Conservation (phyloP, 1,284 basidiomycete genomes). For the Malassezia globosa region DNA sequence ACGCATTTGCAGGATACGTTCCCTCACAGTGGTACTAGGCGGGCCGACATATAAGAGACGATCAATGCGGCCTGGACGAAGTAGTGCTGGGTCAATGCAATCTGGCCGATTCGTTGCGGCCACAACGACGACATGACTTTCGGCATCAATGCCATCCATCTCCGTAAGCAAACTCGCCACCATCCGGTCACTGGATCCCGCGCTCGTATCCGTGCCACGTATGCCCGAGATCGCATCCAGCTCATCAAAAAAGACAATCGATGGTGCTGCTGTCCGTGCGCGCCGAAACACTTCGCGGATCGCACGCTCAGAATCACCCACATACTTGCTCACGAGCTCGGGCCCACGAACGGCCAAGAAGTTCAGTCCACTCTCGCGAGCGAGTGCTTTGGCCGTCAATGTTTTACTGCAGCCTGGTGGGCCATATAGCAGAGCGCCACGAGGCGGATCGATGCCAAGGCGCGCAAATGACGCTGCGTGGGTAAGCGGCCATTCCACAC, state of each 20-base stretch:
- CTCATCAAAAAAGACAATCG: slow-evolving; percentile 95
- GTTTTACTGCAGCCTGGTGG: slow-evolving; percentile 98
- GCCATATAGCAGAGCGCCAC: slow-evolving; percentile 84
- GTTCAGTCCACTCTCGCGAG: slow-evolving; percentile 87
- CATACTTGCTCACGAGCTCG: slow-evolving; percentile 92
- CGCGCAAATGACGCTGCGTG: slow-evolving; percentile 74
- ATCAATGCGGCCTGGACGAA: slow-evolving; percentile 91
- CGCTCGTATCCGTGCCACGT: slow-evolving; percentile 54
- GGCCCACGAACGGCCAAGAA: slow-evolving; percentile 97
- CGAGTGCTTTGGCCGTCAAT: slow-evolving; percentile 80
- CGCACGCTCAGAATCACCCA: slow-evolving; percentile 90
- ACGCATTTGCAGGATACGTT: slow-evolving; percentile 72
- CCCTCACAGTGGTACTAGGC: slow-evolving; percentile 65
- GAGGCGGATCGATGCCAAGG: slow-evolving; percentile 75
- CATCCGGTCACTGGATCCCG: slow-evolving; percentile 57
- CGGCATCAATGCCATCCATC: slow-evolving; percentile 94
- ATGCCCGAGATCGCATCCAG: slow-evolving; percentile 84
- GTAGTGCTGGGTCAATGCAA: slow-evolving; percentile 78
- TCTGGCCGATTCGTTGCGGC: slow-evolving; percentile 95
- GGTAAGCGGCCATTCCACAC: slow-evolving; percentile 74
- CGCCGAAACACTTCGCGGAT: slow-evolving; percentile 91
- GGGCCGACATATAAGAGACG: slow-evolving; percentile 88
- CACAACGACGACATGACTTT: slow-evolving; percentile 81
- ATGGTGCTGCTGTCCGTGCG: slow-evolving; percentile 81
- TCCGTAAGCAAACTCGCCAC: slow-evolving; percentile 82